These are phyloP conservation scores for Lactarius indigo DNA, from an alignment of 768 basidiomycete species.

Conservation along the genomic window DNA sequence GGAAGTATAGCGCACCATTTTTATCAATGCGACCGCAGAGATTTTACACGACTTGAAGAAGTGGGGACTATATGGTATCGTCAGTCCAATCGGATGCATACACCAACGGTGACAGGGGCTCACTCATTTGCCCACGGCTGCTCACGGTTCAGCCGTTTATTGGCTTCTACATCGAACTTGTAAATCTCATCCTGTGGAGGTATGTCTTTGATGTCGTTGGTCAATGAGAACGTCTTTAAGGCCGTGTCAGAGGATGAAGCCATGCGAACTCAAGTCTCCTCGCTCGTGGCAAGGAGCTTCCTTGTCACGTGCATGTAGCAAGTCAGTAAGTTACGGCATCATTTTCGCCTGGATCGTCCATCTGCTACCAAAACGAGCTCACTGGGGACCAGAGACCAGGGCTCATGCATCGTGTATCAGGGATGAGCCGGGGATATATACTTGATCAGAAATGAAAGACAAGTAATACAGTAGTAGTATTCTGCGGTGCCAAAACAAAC, in stretches of 20 bases:
- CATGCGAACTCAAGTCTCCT: conserved; percentile 4
- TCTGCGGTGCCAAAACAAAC: too few species aligned
- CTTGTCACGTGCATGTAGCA: conserved; percentile 6
- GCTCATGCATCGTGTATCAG: too few species aligned
- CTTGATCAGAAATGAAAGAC: too few species aligned
- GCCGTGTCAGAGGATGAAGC: conserved; percentile 51
- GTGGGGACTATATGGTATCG: conserved; percentile 51
- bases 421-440: too few species aligned
- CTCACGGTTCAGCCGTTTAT: conserved; percentile 61
- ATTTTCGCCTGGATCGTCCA: too few species aligned
- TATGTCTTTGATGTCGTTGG: conserved; percentile 67
- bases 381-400: too few species aligned
- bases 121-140: conserved; percentile 88
- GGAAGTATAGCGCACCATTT: conserved; percentile 60
- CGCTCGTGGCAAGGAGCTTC: background rate
- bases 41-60: conserved; percentile 92
- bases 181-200: conserved; percentile 79
- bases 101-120: conserved; percentile 29
- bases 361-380: too few species aligned
- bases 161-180: conserved; percentile 64
- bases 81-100: conserved; percentile 7
- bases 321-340: background rate
- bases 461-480: too few species aligned
- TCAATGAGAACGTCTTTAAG: conserved; percentile 67
- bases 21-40: conserved; percentile 90